Evolutionary conservation across 495 filamentous ascomycete species (phyloP).

Genomic region (Daldinia loculata): DNA sequence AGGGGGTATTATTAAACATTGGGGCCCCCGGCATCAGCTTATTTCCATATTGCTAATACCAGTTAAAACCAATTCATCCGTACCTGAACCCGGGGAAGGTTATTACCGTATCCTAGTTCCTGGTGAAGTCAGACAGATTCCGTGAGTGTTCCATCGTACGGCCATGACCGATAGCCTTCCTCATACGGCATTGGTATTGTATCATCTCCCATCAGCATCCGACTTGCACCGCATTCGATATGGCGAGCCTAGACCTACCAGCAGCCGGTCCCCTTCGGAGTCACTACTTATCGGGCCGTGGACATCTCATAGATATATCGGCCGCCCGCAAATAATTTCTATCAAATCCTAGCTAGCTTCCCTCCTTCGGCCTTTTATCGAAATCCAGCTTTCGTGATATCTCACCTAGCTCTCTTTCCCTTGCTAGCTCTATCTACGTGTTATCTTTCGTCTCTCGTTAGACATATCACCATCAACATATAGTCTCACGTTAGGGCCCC

Average conservation of each 20-base stretch:
- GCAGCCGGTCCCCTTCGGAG: slow-evolving; percentile 11
- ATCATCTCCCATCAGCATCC: slow-evolving; percentile 21
- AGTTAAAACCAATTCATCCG: not conserved
- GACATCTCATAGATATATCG: slow-evolving; percentile 33
- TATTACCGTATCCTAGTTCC: slow-evolving; percentile 22
- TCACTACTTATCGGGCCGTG: slow-evolving; percentile 35
- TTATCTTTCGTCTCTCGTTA: slow-evolving; percentile 17
- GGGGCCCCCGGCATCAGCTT: slow-evolving; percentile 31
- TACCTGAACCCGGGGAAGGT: slow-evolving; percentile 9
- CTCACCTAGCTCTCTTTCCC: slow-evolving; percentile 13
- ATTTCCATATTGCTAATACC: slow-evolving; percentile 31
- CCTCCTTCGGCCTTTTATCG: slow-evolving; percentile 27
- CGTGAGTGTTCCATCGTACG: slow-evolving; percentile 19
- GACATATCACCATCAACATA: slow-evolving; percentile 14
- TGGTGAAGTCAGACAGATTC: slow-evolving; percentile 31
- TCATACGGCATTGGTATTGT: slow-evolving; percentile 23
- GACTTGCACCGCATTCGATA: slow-evolving; percentile 9
- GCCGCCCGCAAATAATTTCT: slow-evolving; percentile 25
- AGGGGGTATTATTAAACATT: slow-evolving; percentile 8
- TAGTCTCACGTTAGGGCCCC: slow-evolving; percentile 7
- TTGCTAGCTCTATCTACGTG: slow-evolving; percentile 10
- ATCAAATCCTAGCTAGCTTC: slow-evolving; percentile 9
- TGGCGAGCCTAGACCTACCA: slow-evolving; percentile 6
- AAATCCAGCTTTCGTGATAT: slow-evolving; percentile 12
- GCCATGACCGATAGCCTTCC: slow-evolving; percentile 30